Percentiles rank a stretch among this genome's conserved stretches.
Conservation (phyloP, 164 flowering plant species). For the Magnolia sinica region DNA sequence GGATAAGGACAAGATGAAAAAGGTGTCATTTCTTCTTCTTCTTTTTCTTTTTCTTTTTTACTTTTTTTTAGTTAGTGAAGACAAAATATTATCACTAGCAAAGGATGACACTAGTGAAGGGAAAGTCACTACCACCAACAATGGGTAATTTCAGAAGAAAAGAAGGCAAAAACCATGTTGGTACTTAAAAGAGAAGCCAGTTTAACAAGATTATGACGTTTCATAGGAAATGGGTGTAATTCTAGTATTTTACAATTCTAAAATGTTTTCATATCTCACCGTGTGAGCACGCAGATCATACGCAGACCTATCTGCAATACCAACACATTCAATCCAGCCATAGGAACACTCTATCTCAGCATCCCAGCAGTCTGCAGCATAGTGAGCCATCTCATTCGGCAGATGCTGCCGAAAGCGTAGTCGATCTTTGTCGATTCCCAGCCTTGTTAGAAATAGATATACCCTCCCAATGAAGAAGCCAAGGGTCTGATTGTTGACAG, state of each 20-base stretch:
- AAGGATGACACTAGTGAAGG: not conserved
- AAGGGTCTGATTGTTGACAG: slow-evolving; percentile 87
- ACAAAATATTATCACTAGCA: not conserved
- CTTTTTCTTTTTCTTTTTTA: too few species aligned
- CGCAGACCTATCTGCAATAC: slow-evolving; percentile 98
- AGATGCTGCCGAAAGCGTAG: slow-evolving; percentile 92
- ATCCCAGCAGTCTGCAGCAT: slow-evolving; percentile 99
- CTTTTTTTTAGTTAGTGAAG: not conserved
- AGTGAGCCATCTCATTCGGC: slow-evolving; percentile 98
- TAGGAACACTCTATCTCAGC: slow-evolving; percentile 96
- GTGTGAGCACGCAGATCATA: slow-evolving; percentile 86
- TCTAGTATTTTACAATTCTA: too few species aligned
- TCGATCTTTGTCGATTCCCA: slow-evolving; percentile 83
- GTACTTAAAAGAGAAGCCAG: not conserved
- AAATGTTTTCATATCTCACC: slow-evolving; percentile 32
- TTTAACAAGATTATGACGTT: not conserved
- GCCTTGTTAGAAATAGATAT: slow-evolving; percentile 73
- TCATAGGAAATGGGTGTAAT: not conserved
- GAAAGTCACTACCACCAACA: not conserved
- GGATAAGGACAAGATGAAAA: too few species aligned
- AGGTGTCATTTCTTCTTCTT: too few species aligned
- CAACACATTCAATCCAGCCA: slow-evolving; percentile 99
- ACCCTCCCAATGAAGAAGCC: slow-evolving; percentile 96
- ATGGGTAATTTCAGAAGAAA: not conserved
- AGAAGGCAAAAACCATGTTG: not conserved